phyloP scores from a whole-genome alignment of 805 yeast genomes.

The Kodamaea nitidulidarum region DNA sequence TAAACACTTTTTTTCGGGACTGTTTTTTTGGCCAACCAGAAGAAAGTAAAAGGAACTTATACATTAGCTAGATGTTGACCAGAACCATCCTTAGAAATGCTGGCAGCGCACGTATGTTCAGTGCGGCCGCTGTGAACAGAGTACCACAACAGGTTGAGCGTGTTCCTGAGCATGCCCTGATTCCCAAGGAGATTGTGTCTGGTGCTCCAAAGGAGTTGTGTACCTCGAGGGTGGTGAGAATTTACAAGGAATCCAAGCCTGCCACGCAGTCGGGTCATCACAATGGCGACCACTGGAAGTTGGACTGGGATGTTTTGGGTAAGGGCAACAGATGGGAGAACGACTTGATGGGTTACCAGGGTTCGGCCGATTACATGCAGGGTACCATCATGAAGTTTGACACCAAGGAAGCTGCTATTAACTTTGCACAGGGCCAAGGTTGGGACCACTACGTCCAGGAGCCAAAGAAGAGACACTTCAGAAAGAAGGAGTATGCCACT shows the following conservation, averaged over 20 bases:
- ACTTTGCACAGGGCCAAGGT: conserved; percentile 79
- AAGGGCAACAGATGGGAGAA: conserved; percentile 86
- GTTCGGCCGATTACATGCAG: conserved; percentile 77
- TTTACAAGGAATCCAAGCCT: conserved; percentile 69
- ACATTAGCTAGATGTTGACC: conserved; percentile 18
- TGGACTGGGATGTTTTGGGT: conserved; percentile 79
- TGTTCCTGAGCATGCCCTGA: conserved; percentile 18
- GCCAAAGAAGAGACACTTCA: conserved; percentile 70
- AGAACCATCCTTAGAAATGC: conserved; percentile 19
- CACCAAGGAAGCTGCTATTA: conserved; percentile 69
- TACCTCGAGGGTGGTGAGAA: conserved; percentile 65
- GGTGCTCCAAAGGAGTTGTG: conserved; percentile 74
- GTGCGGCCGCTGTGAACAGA: conserved; percentile 14
- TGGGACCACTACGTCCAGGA: conserved; percentile 82
- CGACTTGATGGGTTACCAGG: conserved; percentile 82
- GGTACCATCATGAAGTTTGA: conserved; percentile 73
- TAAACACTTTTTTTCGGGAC: conserved; percentile 8
- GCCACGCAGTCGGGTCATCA: conserved; percentile 75
- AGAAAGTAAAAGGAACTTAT: conserved; percentile 16
- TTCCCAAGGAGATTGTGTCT: conserved; percentile 55
- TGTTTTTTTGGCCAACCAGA: conserved; percentile 25
- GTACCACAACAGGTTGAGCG: conserved; percentile 18
- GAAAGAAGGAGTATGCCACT: conserved; percentile 67
- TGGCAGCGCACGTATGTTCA: conserved; percentile 22
- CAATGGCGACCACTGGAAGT: conserved; percentile 58